Conservation (phyloP, 192 early-diverging fungal species). For the Coemansia sp. region DNA sequence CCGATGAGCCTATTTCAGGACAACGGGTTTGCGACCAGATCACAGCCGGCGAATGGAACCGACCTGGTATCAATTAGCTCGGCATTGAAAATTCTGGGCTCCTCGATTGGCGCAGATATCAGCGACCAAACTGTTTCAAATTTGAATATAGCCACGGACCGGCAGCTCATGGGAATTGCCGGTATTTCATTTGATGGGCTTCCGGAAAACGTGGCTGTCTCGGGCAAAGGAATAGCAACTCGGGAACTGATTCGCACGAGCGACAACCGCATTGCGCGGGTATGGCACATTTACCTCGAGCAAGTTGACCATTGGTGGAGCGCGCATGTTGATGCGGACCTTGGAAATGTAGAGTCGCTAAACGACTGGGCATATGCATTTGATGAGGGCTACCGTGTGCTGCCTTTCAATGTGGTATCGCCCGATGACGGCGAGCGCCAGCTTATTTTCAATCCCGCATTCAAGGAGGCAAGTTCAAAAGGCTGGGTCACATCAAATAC, state of each 20-base stretch:
- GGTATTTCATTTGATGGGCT: slow-evolving; percentile 1
- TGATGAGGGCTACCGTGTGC: slow-evolving; percentile 77
- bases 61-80: slow-evolving; percentile 8
- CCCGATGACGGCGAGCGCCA: slow-evolving; percentile 66
- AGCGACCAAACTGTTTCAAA: not conserved
- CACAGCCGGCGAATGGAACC: not conserved
- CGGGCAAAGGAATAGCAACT: slow-evolving; percentile 57
- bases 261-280: slow-evolving; percentile 61
- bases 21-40: not conserved
- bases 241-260: slow-evolving; percentile 67
- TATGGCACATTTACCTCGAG: slow-evolving; percentile 83
- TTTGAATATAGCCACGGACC: not conserved
- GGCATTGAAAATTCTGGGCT: not conserved
- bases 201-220: slow-evolving; percentile 23
- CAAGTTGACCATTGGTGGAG: slow-evolving; percentile 81
- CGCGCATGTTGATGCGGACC: slow-evolving; percentile 62
- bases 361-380: slow-evolving; percentile 75
- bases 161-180: not conserved
- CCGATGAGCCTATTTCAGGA: not conserved
- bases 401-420: slow-evolving; percentile 77
- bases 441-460: slow-evolving; percentile 58
- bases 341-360: slow-evolving; percentile 66
- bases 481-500: slow-evolving; percentile 58
- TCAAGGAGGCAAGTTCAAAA: slow-evolving; percentile 75
- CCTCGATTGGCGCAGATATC: not conserved